Conservation (phyloP, 2,329 filamentous ascomycete species). For the Clarireedia monteithiana region DNA sequence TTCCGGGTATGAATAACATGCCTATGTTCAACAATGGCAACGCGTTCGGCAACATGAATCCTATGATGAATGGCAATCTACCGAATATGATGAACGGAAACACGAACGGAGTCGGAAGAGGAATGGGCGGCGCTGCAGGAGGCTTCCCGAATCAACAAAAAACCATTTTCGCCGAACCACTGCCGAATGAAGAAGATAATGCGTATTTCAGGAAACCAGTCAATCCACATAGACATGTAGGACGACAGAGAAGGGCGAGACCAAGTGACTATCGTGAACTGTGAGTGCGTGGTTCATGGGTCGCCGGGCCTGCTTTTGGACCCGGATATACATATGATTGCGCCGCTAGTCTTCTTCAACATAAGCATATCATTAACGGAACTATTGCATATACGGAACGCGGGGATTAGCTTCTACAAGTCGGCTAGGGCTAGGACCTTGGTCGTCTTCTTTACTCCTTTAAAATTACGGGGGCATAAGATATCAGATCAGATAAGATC, state of each 20-base stretch:
- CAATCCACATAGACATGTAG: conserved; percentile 85
- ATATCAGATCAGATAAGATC: too few species aligned
- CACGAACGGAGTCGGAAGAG: conserved; percentile 28
- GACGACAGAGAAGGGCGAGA: conserved; percentile 68
- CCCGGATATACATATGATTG: too few species aligned
- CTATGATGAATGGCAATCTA: conserved; percentile 26
- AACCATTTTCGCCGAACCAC: conserved; percentile 38
- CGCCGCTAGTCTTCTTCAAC: too few species aligned
- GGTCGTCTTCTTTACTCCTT: too few species aligned
- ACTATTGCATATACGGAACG: too few species aligned
- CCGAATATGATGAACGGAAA: conserved; percentile 29
- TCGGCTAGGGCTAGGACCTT: too few species aligned
- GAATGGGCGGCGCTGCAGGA: conserved; percentile 25
- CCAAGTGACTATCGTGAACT: conserved; percentile 82
- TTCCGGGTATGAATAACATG: conserved; percentile 34
- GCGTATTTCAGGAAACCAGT: conserved; percentile 95
- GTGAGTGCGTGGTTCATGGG: not conserved
- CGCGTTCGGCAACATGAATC: conserved; percentile 16
- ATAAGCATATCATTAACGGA: too few species aligned
- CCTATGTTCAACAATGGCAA: conserved; percentile 29
- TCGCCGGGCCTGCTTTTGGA: too few species aligned
- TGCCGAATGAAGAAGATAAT: conserved; percentile 66
- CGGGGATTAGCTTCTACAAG: too few species aligned
- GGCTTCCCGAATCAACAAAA: conserved; percentile 50
- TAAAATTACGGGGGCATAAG: too few species aligned